Percentiles rank a stretch among this genome's conserved stretches.
Evolutionary conservation across 164 flowering plant species (phyloP).

Genomic region (Platanus orientalis): DNA sequence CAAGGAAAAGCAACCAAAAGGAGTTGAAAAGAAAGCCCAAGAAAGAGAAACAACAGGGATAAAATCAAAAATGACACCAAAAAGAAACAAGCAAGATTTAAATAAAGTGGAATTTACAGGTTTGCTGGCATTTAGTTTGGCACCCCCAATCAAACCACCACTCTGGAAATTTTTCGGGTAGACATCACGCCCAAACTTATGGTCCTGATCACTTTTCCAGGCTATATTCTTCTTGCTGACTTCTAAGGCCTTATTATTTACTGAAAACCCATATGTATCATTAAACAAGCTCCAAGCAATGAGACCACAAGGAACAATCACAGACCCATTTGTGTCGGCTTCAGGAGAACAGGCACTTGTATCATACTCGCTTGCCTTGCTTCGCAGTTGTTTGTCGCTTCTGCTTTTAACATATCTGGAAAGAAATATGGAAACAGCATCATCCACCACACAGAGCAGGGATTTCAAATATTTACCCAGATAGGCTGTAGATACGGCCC

Average conservation of each 20-base stretch:
- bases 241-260: slow-evolving; percentile 24
- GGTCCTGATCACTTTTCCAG: slow-evolving; percentile 74
- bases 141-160: slow-evolving; percentile 70
- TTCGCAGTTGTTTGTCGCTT: slow-evolving; percentile 61
- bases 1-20: not conserved
- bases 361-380: slow-evolving; percentile 23
- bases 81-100: not conserved
- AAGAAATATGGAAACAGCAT: not conserved
- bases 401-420: slow-evolving; percentile 78
- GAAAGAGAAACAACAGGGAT: not conserved
- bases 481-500: too few species aligned
- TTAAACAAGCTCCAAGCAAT: slow-evolving; percentile 90
- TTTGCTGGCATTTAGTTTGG: slow-evolving; percentile 57
- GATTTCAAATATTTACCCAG: not conserved
- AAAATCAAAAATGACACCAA: not conserved
- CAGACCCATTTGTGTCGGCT: slow-evolving; percentile 14
- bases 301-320: slow-evolving; percentile 88
- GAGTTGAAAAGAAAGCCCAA: not conserved
- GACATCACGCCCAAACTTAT: slow-evolving; percentile 72
- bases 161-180: slow-evolving; percentile 84
- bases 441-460: not conserved
- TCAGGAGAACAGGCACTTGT: slow-evolving; percentile 55
- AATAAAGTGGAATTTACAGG: slow-evolving; percentile 42
- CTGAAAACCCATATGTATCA: slow-evolving; percentile 65
- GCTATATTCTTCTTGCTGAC: slow-evolving; percentile 74